These are phyloP conservation scores for Ilex aquifolium DNA, from an alignment of 257 asterid genomes.

Conservation along the genomic window DNA sequence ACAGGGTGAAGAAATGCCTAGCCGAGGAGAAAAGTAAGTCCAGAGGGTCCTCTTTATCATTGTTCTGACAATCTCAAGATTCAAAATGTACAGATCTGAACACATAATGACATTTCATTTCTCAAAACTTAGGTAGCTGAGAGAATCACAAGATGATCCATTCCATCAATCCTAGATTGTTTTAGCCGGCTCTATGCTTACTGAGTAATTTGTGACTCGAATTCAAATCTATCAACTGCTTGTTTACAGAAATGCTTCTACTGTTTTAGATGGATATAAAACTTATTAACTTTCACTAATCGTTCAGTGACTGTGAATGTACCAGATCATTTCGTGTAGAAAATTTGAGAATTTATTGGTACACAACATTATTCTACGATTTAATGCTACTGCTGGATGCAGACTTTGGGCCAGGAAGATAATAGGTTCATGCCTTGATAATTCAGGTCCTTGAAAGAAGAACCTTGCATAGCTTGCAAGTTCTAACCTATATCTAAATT, in stretches of 20 bases:
- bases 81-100: constrained; percentile 46
- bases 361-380: too few species aligned
- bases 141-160: constrained; percentile 41
- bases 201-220: constrained; percentile 31
- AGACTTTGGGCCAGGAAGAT: too few species aligned
- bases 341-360: too few species aligned
- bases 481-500: too few species aligned
- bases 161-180: constrained; percentile 32
- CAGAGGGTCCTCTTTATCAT: constrained; percentile 25
- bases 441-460: too few species aligned
- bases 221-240: constrained; percentile 13
- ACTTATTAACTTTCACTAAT: too few species aligned
- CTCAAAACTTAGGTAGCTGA: constrained; percentile 35
- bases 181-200: constrained; percentile 30
- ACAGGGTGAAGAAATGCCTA: constrained; percentile 26
- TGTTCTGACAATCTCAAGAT: constrained; percentile 35
- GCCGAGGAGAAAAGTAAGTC: constrained; percentile 11
- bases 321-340: too few species aligned
- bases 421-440: too few species aligned
- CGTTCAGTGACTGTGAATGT: too few species aligned
- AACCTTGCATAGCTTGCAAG: too few species aligned
- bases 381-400: too few species aligned
- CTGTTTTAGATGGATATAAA: too few species aligned
- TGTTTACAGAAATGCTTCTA: constrained; percentile 7
- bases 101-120: constrained; percentile 29